Base-by-base conservation (phyloP, 169 alveolate species). In the Theileria parva region DNA sequence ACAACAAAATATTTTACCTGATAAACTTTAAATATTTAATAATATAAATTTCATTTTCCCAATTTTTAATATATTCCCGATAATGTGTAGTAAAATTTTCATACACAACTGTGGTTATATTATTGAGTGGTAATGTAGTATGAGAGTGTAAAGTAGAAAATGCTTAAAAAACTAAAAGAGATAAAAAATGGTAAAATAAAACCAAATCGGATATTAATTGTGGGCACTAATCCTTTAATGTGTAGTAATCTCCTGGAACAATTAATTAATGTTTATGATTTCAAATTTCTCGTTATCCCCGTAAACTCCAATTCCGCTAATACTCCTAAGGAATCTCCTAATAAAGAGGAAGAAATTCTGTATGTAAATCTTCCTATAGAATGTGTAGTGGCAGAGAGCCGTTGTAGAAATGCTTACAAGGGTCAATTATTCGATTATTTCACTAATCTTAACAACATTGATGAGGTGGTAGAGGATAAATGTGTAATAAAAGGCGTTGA, bases 371-470 rank as follows among this genome's bases (percentile, higher is more conserved):
- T 79, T 9, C 87, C 87, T 13, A 57, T 70, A 11, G 81, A 73
- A 21, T 79, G 87, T 50, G 30, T 79, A 19, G 51, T 79, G 25
- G 81, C 74, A 39, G 87, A 79, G 44, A 79, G 66, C 6, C 73
- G 81, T 30, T 57, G 87, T 15, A 65, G 87, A 6, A 79, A 71
- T 74, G 59, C 72, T 72, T 79, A 71, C 51, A 63, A 74, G n/a
- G 87, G 87, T 1, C 53, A 44, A 32, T 64, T 79, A 19, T 53
- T 37, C 61, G 87, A 79, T 50, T 79, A 69, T 32, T 79, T 79
- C 48, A 70, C 80, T 13, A 50, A 74, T 32, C 37, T 32, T 32
- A 5, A 32, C 37, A 37, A 30, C 9, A 69, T 51, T 28, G 37
- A 50, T 32, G 21, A 12, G 13, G 19, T 15, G 19, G n/a, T 27